Base-by-base conservation (phyloP, 2,329 filamentous ascomycete genomes). In the Onygenales sp. region DNA sequence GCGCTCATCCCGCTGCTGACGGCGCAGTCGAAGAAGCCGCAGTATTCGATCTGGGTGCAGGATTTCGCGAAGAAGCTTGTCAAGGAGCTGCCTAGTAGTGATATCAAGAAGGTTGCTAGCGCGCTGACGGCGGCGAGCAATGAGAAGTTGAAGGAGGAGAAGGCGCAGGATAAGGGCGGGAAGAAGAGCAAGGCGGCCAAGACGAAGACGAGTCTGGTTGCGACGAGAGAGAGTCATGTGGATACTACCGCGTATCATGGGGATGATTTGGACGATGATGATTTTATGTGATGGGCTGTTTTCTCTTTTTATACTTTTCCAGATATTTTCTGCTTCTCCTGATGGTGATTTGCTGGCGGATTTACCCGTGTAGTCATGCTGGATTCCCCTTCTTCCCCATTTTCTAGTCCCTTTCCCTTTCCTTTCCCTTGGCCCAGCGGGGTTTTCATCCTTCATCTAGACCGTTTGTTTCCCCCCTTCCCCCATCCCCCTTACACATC, bases 81-180 rank as follows among this genome's bases (percentile, higher is more conserved):
- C 63, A 91, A 90, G 73, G 91, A 95, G 32, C 73, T 98, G 60
- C 84, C 87, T 11, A 95, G 88, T 67, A 86, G 93, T 54, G 90
- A 97, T 75, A 91, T 97, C 74, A 96, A 97, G 82, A 97, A 97
- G 79, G 82, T 95, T 60, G 83, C 89, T 10, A 94, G 87, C 70
- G 80, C 82, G 4, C 74, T 98, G 65, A 95, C 91, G n/a, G 86
- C 90, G 4, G 79, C 95, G 53, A 82, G 88, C 68, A 98, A 98
- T 69, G 93, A 97, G 81, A 96, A 95, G 80, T 86, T 97, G 86
- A 94, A 90, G 77, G 91, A 96, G 71, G 93, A 98, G 80, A 96
- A 97, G 80, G 84, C 86, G 3, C 83, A 88, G 3, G 89, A 95
- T 60, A 96, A 95, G 79, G 85, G 88, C 52, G 88, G 86, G 65